Conservation (phyloP, 1,139 yeast species). For the Nakaseomyces kungkrabaensis region DNA sequence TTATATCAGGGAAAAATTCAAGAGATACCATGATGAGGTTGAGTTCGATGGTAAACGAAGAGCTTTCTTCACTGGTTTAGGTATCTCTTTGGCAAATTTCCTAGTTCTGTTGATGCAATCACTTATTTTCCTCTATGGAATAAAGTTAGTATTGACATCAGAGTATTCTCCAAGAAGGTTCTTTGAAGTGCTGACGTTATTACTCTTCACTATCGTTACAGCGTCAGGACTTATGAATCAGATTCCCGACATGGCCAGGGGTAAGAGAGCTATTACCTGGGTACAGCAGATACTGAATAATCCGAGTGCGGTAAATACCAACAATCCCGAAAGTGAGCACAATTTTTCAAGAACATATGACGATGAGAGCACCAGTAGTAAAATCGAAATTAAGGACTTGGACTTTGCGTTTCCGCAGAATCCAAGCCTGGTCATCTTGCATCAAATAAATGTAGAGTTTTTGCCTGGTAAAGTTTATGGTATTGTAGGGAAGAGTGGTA, state of each 20-base stretch:
- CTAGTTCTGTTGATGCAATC: slow-evolving; percentile 56
- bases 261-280: slow-evolving; percentile 59
- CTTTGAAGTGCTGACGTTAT: slow-evolving; percentile 59
- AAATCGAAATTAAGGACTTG: slow-evolving; percentile 4
- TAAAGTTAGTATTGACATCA: slow-evolving; percentile 48
- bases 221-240: slow-evolving; percentile 51
- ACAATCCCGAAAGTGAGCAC: not conserved
- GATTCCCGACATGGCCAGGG: slow-evolving; percentile 70
- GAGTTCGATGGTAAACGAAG: slow-evolving; percentile 36
- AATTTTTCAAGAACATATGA: not conserved
- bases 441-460: slow-evolving; percentile 35
- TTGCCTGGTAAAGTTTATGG: slow-evolving; percentile 45
- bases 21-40: slow-evolving; percentile 26
- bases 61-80: slow-evolving; percentile 46
- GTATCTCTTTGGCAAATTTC: slow-evolving; percentile 48
- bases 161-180: slow-evolving; percentile 49
- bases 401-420: slow-evolving; percentile 6
- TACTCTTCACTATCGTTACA: slow-evolving; percentile 62
- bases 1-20: slow-evolving; percentile 38
- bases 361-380: not conserved
- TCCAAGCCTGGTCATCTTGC: slow-evolving; percentile 29
- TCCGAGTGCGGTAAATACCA: not conserved
- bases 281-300: slow-evolving; percentile 38
- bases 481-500: slow-evolving; percentile 66
- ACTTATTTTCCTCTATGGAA: slow-evolving; percentile 64